Base-by-base conservation (phyloP, 768 basidiomycete species). In the Dendrothele bispora region DNA sequence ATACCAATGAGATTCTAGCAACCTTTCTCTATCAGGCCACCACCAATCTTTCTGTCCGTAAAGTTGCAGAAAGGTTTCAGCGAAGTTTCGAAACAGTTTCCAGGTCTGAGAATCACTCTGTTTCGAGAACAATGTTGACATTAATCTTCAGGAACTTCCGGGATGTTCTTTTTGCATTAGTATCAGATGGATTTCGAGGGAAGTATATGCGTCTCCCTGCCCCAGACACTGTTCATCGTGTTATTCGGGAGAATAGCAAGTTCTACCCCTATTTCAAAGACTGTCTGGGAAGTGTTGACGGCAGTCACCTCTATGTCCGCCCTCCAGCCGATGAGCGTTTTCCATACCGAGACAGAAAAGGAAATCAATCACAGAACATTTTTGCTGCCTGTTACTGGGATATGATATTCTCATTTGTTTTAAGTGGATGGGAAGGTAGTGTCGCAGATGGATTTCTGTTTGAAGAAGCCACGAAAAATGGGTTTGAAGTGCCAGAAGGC, bases 31-130 rank as follows among this genome's bases (percentile, higher is more conserved):
- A n/a, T n/a, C n/a, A n/a, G n/a, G n/a, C n/a, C n/a, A n/a, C n/a
- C n/a, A n/a, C n/a, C n/a, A n/a, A n/a, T n/a, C n/a, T n/a, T n/a
- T n/a, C n/a, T n/a, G n/a, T 55, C 49, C 39, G 53, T 2, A 55
- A 63, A 29, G 50, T 67, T 29, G 58, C 61, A 47, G 70, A 73
- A 43, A 41, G 58, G 7, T 73, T 74, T 50, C 71, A 73, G 48
- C 40, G 60, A 3, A 68, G 66, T 54, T 62, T 58, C 10, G 67
- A 69, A 20, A 72, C 70, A 2, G 65, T 73, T 15, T 67, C 63
- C n/a, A n/a, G n/a, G n/a, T n/a, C n/a, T n/a, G n/a, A n/a, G n/a
- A n/a, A n/a, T n/a, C n/a, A n/a, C n/a, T n/a, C n/a, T n/a, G n/a
- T n/a, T n/a, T n/a, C n/a, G n/a, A n/a, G n/a, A n/a, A n/a, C n/a